Base-by-base conservation (phyloP, 345 rosid genomes). In the Salix arbutifolia region DNA sequence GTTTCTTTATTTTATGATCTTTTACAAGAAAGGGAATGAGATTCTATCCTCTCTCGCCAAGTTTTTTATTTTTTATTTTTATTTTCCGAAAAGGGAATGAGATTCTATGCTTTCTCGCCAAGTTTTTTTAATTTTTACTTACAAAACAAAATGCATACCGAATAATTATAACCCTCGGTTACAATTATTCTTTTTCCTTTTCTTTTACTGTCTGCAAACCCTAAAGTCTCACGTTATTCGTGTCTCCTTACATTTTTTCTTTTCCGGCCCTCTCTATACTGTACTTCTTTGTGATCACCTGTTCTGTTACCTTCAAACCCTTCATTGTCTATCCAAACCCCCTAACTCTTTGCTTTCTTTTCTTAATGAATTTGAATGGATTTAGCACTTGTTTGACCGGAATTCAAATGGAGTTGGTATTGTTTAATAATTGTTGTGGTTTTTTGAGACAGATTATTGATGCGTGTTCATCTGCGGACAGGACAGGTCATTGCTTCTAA, bases 401-500 rank as follows among this genome's bases (percentile, higher is more conserved):
- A 46, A 12, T 46, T 46, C 14, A 12, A 46, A 46, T 4, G 52
- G 52, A 46, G 17, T 1, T 4, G 4, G 52, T 46, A 12, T 46
- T 46, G 52, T 46, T 46, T 14, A 3, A 14, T 13, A n/a, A 23
- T 13, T 42, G 14, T 48, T 0, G 40, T 8, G 17, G 19, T 56
- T 56, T 38, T 56, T 58, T 52, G 64, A 69, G 48, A 40, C 85
- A 90, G 96, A 87, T 94, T 18, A 88, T 94, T 65, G 98, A 94
- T 87, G 97, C 91, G 11, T 40, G 14, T 10, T 11, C 14, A 42
- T 66, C 87, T 94, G 77, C 98, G 92, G 83, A 96, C 98, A 0
- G 94, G 98, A n/a, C 84, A 92, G 50, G 81, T 97, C 68, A 94
- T 91, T 86, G 98, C 92, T 44, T 87, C 94, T 23, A 91, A 91